Evolutionary conservation across 257 asterid genomes (phyloP).

Genomic region (Solanum rostratum): DNA sequence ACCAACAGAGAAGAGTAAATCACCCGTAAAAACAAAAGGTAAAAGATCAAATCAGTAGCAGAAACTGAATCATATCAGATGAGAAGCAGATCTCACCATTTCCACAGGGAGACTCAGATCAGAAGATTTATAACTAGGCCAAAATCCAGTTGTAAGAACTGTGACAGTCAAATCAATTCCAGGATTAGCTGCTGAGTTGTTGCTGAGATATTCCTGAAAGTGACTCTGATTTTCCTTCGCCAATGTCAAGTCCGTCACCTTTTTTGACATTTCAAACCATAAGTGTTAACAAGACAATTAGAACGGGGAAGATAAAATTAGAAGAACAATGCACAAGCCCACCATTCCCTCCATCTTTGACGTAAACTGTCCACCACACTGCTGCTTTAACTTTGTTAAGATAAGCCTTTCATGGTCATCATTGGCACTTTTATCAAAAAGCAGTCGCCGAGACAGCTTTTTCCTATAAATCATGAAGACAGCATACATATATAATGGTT

Average conservation of each 20-base stretch:
- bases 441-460: slow-evolving; percentile 46
- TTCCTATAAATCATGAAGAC: slow-evolving; percentile 18
- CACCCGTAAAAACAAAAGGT: not conserved
- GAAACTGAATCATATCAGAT: not conserved
- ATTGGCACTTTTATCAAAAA: slow-evolving; percentile 34
- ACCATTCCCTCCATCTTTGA: slow-evolving; percentile 73
- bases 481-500: not conserved
- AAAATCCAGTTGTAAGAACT: slow-evolving; percentile 47
- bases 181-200: slow-evolving; percentile 15
- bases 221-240: slow-evolving; percentile 32
- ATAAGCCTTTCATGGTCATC: slow-evolving; percentile 42
- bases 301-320: not conserved
- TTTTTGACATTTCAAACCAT: not conserved
- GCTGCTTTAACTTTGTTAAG: slow-evolving; percentile 43
- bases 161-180: slow-evolving; percentile 41
- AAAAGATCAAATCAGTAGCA: not conserved
- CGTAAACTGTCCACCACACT: slow-evolving; percentile 44
- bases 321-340: not conserved
- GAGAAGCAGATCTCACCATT: slow-evolving; percentile 23
- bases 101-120: slow-evolving; percentile 48
- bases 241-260: slow-evolving; percentile 47
- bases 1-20: not conserved
- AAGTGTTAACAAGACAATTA: not conserved
- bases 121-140: slow-evolving; percentile 54
- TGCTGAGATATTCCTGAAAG: slow-evolving; percentile 30